phyloP scores from a whole-genome alignment of 2,329 filamentous ascomycete genomes.

The Pezicula radicicola region DNA sequence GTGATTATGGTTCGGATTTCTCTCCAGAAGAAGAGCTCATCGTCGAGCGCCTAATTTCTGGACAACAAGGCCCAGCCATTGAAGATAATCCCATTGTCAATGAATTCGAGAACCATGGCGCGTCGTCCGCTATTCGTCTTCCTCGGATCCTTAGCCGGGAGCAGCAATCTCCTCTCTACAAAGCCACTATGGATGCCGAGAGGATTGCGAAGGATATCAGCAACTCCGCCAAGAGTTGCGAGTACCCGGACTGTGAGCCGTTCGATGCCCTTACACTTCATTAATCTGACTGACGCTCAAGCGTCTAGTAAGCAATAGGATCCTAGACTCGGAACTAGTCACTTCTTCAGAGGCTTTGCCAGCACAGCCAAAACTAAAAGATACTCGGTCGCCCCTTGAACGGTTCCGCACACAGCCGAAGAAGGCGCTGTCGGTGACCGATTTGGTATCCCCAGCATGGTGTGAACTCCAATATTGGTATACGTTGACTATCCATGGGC shows the following conservation, averaged over 20 bases:
- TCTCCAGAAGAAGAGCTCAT: constrained; percentile 53
- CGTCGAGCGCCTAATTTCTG: constrained; percentile 45
- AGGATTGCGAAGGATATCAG: constrained; percentile 20
- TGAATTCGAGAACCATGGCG: constrained; percentile 28
- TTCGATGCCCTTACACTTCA: constrained; percentile 1
- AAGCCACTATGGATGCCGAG: constrained; percentile 25
- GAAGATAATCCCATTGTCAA: constrained; percentile 23
- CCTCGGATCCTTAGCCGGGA: constrained; percentile 38
- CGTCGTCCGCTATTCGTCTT: constrained; percentile 30
- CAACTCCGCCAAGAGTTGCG: constrained; percentile 19
- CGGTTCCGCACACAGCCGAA: constrained; percentile 75
- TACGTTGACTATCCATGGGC: constrained; percentile 73
- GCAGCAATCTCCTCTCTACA: constrained; percentile 20
- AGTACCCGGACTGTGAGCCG: constrained; percentile 51
- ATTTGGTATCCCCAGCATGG: constrained; percentile 87
- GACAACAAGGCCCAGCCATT: constrained; percentile 32
- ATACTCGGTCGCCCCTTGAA: constrained; percentile 63
- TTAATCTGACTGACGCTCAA: constrained; percentile 59
- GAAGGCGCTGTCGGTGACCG: constrained; percentile 82
- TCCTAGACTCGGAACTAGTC: neutral
- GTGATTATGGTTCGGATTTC: constrained; percentile 64
- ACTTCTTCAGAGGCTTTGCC: neutral
- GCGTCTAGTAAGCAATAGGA: constrained; percentile 55
- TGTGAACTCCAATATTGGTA: constrained; percentile 95
- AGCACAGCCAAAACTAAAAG: constrained; percentile 18